Evolutionary conservation across 2,329 filamentous ascomycete genomes (phyloP), one percentile per base, ranked within the genome.

Genomic region (Aaosphaeria pasadenensis): DNA sequence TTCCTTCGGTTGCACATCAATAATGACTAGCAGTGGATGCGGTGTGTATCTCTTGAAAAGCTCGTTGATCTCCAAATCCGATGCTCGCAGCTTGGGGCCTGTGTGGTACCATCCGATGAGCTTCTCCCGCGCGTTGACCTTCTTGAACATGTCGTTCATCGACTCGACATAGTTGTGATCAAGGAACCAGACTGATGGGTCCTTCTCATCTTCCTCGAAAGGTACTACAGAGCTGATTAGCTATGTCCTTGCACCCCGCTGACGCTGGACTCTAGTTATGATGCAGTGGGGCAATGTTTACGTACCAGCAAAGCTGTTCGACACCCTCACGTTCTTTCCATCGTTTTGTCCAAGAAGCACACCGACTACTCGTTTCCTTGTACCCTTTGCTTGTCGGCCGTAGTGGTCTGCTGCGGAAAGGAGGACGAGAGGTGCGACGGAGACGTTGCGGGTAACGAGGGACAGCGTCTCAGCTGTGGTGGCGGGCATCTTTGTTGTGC

Each of bases 111-210:
- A 99, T 67, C 94, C 94, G 81, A 99, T 95, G 71, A 99, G 82
- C 84, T 97, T 97, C 78, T 99, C 94, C 56, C 89, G 82, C 52
- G 94, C 94, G 77, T 99, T 99, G 80, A 99, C 91, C 78, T 97
- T 97, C 81, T 99, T 99, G 83, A 99, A 99, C 94, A 99, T 99
- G 74, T 97, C 94, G 77, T 94, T 95, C 94, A 99, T 99, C 62
- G 87, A 89, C 75, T 99, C 94, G 73, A 99, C 89, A 67, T 96
- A 99, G 82, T 97, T 97, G 81, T 99, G 94, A 72, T 99, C 94
- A 57, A 99, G 77, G 71, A 97, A 99, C 94, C 94, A 99, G 69
- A 99, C 94, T 33, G 92, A 95, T 4, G 92, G 92, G 70, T 99
- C 91, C 76, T 95, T 96, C 66, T 96, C 94, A 71, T 99, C 94